phyloP scores from a whole-genome alignment of 306 rosid genomes.

The Arachis stenosperma region DNA sequence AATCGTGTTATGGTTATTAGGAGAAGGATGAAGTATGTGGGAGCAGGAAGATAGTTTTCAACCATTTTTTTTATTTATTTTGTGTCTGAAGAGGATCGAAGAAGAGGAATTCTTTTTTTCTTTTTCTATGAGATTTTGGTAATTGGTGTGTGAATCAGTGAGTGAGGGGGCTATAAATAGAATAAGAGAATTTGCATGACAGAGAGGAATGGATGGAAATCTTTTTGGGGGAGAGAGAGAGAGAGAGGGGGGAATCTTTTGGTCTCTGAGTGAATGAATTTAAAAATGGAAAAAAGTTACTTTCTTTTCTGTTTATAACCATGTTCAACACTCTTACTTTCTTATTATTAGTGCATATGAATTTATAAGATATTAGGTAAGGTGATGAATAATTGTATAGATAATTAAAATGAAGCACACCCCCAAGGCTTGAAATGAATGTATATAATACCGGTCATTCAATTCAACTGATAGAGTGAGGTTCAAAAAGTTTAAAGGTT shows the following conservation, averaged over 20 bases:
- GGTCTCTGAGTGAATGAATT: neutral
- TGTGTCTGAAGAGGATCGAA: constrained; percentile 22
- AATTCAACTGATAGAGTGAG: too few species aligned
- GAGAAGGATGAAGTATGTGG: constrained; percentile 46
- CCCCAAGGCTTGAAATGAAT: too few species aligned
- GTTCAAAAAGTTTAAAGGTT: too few species aligned
- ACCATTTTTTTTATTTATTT: constrained; percentile 43
- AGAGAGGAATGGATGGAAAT: neutral
- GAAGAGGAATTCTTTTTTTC: neutral
- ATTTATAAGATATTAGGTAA: too few species aligned
- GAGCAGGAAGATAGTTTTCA: constrained; percentile 36
- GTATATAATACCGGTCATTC: too few species aligned
- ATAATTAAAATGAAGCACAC: too few species aligned
- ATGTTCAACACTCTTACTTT: too few species aligned
- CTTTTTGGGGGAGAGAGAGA: neutral
- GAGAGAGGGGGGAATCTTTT: constrained; percentile 33
- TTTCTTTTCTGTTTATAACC: too few species aligned
- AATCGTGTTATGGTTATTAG: constrained; percentile 53
- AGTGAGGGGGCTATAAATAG: constrained; percentile 43
- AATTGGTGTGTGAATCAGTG: constrained; percentile 23
- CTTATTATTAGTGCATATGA: too few species aligned
- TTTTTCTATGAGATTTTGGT: neutral
- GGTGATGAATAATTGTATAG: too few species aligned
- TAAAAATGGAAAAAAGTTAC: too few species aligned
- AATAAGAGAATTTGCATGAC: constrained; percentile 53